Evolutionary conservation across 805 yeast genomes (phyloP).

Genomic region (Pichia exigua): DNA sequence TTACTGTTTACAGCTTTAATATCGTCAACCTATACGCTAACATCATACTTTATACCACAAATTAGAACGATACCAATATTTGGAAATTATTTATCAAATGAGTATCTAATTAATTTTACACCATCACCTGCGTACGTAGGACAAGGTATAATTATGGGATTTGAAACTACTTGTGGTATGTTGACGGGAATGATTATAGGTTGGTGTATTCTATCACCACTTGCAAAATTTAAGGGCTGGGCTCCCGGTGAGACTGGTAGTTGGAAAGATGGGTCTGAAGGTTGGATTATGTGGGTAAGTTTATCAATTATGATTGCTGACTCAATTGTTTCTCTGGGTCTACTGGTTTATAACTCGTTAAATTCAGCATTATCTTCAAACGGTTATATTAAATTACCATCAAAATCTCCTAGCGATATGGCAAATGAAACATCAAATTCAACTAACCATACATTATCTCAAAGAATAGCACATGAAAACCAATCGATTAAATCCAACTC

Average conservation of each 20-base stretch:
- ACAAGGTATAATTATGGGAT: conserved; percentile 96
- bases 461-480: background rate
- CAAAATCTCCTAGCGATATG: background rate
- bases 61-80: conserved; percentile 66
- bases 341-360: conserved; percentile 5
- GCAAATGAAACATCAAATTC: background rate
- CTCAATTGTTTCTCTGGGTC: conserved; percentile 63
- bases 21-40: conserved; percentile 66
- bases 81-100: conserved; percentile 52
- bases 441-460: background rate
- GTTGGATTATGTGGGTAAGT: conserved; percentile 95
- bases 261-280: conserved; percentile 92
- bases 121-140: conserved; percentile 98
- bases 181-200: conserved; percentile 82
- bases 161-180: conserved; percentile 87
- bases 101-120: conserved; percentile 80
- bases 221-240: conserved; percentile 67
- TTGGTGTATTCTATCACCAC: conserved; percentile 87
- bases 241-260: conserved; percentile 85
- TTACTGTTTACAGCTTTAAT: conserved; percentile 53
- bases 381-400: background rate
- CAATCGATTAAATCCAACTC: background rate
- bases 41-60: conserved; percentile 66
- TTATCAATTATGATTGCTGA: conserved; percentile 92
- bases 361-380: background rate